phyloP scores from a whole-genome alignment of 2,329 filamentous ascomycete species.

The Penicillium sp. region DNA sequence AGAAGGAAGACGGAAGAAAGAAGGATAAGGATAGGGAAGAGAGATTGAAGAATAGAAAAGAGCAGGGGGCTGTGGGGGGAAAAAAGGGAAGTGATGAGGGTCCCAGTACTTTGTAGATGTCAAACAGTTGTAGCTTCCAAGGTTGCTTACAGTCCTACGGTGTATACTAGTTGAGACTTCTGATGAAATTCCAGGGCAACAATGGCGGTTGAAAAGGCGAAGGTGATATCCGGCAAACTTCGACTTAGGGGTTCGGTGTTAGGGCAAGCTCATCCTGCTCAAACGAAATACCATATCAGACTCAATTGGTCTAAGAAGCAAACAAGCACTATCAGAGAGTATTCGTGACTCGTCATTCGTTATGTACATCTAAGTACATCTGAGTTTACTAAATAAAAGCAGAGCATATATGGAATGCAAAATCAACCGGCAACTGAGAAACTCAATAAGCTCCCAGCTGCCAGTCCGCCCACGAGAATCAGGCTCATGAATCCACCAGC shows the following conservation, averaged over 20 bases:
- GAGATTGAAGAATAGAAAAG: neutral
- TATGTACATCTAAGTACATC: neutral
- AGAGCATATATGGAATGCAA: neutral
- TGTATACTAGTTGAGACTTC: neutral
- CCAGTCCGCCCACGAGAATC: slow-evolving; percentile 79
- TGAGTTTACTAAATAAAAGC: neutral
- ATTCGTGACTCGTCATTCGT: slow-evolving; percentile 2
- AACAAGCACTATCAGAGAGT: neutral
- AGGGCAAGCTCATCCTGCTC: neutral
- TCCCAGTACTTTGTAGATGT: too few species aligned
- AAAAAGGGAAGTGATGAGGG: neutral
- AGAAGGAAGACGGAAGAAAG: neutral
- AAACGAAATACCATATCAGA: slow-evolving; percentile 1
- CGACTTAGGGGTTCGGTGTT: neutral
- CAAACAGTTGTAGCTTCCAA: too few species aligned
- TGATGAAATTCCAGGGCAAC: neutral
- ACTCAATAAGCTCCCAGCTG: slow-evolving; percentile 82
- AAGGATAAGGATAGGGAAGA: neutral
- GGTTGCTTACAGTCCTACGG: neutral
- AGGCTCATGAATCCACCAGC: slow-evolving; percentile 92
- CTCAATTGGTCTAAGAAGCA: neutral
- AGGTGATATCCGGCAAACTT: slow-evolving; percentile 5
- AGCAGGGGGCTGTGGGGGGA: neutral
- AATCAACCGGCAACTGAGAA: slow-evolving; percentile 61
- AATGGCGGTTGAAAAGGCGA: neutral